Conservation (phyloP, 148 eudicot genomes). For the Diospyros kaki region DNA sequence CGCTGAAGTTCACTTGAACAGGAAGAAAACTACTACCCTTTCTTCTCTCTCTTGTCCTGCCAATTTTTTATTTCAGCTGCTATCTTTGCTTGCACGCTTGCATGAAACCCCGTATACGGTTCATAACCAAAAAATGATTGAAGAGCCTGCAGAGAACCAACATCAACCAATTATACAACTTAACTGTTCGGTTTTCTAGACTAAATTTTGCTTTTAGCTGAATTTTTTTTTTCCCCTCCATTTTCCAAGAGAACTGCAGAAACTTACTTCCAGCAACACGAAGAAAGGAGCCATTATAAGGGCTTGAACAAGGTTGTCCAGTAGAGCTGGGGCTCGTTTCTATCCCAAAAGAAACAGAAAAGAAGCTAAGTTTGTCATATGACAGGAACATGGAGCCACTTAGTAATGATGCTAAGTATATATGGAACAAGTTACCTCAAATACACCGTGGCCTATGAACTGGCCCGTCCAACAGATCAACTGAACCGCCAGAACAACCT, state of each 20-base stretch:
- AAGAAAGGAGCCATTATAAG: slow-evolving; percentile 91
- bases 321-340: slow-evolving; percentile 93
- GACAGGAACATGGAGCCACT: slow-evolving; percentile 1
- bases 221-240: neutral
- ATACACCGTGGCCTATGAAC: slow-evolving; percentile 88
- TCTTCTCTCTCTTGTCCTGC: slow-evolving; percentile 68
- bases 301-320: slow-evolving; percentile 80
- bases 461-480: slow-evolving; percentile 82
- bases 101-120: slow-evolving; percentile 76
- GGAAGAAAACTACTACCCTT: slow-evolving; percentile 28
- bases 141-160: slow-evolving; percentile 43
- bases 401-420: neutral
- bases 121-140: slow-evolving; percentile 58
- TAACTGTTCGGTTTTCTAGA: neutral
- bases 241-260: neutral
- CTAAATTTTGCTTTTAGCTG: no score
- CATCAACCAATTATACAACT: neutral
- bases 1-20: no score
- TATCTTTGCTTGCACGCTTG: slow-evolving; percentile 47
- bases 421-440: slow-evolving; percentile 32
- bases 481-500: slow-evolving; percentile 81
- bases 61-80: slow-evolving; percentile 64
- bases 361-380: neutral
- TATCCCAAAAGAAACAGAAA: slow-evolving; percentile 15
- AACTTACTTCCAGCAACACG: slow-evolving; percentile 78